These are phyloP conservation scores for Lasiosphaeria hispida DNA, from an alignment of 495 filamentous ascomycete species.

Conservation along the genomic window DNA sequence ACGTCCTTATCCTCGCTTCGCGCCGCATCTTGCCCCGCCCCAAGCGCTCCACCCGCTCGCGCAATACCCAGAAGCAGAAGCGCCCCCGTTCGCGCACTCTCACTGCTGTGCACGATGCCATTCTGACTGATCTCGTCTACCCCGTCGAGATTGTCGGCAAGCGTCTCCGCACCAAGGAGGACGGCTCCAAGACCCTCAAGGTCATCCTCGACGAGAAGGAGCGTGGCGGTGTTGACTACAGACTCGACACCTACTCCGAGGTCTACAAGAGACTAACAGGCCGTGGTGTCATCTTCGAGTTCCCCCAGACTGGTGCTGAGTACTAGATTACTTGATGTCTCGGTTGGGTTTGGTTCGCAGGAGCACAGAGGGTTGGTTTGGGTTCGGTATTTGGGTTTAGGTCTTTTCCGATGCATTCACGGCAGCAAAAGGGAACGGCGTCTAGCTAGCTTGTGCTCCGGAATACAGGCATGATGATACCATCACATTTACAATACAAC, in stretches of 20 bases:
- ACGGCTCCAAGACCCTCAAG: conserved; percentile 96
- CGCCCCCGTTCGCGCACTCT: conserved; percentile 95
- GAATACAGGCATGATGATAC: conserved; percentile 32
- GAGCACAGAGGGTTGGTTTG: conserved; percentile 23
- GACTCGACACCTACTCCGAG: conserved; percentile 98
- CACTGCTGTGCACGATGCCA: conserved; percentile 95
- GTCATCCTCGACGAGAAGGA: conserved; percentile 99
- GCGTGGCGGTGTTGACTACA: conserved; percentile 95
- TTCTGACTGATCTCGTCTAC: conserved; percentile 95
- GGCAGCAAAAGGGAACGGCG: conserved; percentile 38
- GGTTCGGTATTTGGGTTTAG: conserved; percentile 34
- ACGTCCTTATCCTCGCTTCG: conserved; percentile 97
- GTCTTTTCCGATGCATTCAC: conserved; percentile 29
- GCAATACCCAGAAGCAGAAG: conserved; percentile 95
- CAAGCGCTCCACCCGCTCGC: conserved; percentile 91
- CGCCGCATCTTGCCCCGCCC: conserved; percentile 97
- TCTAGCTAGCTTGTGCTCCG: conserved; percentile 37
- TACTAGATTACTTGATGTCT: conserved; percentile 56
- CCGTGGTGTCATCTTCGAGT: conserved; percentile 93
- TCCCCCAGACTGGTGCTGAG: conserved; percentile 79
- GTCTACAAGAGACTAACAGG: conserved; percentile 96
- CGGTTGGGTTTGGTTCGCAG: background rate
- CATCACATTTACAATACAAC: conserved; percentile 10
- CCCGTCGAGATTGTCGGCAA: conserved; percentile 99
- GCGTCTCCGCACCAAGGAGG: conserved; percentile 93